Evolutionary conservation across 441 rosid genomes (phyloP).

Genomic region (Raphanus hybrid): DNA sequence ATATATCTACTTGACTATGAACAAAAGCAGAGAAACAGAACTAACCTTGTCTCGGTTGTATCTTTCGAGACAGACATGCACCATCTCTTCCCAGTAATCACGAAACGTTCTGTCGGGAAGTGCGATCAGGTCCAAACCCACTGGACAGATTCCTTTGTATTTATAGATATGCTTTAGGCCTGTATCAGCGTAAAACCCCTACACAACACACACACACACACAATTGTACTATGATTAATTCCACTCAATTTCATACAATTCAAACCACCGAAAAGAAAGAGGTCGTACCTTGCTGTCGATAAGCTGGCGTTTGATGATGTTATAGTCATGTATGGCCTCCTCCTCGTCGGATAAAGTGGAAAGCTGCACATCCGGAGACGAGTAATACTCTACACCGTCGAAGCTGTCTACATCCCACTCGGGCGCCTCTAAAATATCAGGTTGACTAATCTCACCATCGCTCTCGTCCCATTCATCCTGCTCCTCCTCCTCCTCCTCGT

Average conservation of each 20-base stretch:
- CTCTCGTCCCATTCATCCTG: not conserved
- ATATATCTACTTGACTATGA: not conserved
- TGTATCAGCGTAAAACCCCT: not conserved
- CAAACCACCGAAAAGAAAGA: not conserved
- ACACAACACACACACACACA: not conserved
- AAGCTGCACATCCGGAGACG: not conserved
- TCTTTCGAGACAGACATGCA: not conserved
- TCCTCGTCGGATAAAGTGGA: not conserved
- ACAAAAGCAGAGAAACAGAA: not conserved
- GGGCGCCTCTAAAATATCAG: not conserved
- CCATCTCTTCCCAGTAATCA: slow-evolving; percentile 6
- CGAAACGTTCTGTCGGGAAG: not conserved
- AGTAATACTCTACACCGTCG: not conserved
- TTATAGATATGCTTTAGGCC: not conserved
- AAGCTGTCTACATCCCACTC: slow-evolving; percentile 18
- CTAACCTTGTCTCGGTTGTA: not conserved
- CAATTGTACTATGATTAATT: not conserved
- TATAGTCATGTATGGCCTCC: not conserved
- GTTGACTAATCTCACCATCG: not conserved
- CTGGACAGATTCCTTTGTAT: not conserved
- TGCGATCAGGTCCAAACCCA: not conserved
- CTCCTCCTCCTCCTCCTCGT: not conserved
- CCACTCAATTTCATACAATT: not conserved
- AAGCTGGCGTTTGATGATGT: slow-evolving; percentile 4
- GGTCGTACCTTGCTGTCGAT: slow-evolving; percentile 12